Conservation (phyloP, 192 early-diverging fungal species). For the Spinellus fusiger region DNA sequence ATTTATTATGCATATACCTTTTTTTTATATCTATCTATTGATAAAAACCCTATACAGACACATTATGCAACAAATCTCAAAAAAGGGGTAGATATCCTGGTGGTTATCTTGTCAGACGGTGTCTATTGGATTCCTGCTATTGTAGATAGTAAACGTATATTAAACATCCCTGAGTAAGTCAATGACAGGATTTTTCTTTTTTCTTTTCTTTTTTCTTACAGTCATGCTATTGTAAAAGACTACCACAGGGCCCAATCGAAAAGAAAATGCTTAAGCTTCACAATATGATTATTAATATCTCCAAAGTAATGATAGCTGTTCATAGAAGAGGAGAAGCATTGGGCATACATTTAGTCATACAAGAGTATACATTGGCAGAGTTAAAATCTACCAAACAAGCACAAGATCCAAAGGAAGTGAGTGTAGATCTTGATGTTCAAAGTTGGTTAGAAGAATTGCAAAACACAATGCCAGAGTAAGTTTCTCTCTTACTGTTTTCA, state of each 20-base stretch:
- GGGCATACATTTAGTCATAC: background rate
- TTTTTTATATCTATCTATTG: background rate
- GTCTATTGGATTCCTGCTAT: background rate
- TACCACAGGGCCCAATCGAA: background rate
- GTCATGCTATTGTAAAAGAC: too few species aligned
- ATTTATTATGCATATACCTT: background rate
- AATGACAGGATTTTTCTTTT: background rate
- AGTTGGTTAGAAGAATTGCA: background rate
- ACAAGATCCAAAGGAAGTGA: background rate
- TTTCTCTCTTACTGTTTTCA: background rate
- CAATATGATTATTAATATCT: background rate
- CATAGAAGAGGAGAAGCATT: background rate
- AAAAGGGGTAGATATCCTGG: background rate
- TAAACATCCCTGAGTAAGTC: background rate
- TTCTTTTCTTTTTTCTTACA: too few species aligned
- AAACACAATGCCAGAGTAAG: background rate
- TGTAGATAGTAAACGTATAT: background rate
- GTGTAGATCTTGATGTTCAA: background rate
- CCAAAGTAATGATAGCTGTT: background rate
- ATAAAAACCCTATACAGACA: background rate
- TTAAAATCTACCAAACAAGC: background rate
- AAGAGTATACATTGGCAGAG: background rate
- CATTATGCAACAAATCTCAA: background rate
- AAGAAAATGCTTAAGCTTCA: background rate
- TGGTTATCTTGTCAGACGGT: background rate